Percentiles rank a stretch among this genome's conserved stretches.
These are phyloP conservation scores for Mortierella sp. DNA, from an alignment of 371 early-diverging fungal genomes.

Conservation along the genomic window DNA sequence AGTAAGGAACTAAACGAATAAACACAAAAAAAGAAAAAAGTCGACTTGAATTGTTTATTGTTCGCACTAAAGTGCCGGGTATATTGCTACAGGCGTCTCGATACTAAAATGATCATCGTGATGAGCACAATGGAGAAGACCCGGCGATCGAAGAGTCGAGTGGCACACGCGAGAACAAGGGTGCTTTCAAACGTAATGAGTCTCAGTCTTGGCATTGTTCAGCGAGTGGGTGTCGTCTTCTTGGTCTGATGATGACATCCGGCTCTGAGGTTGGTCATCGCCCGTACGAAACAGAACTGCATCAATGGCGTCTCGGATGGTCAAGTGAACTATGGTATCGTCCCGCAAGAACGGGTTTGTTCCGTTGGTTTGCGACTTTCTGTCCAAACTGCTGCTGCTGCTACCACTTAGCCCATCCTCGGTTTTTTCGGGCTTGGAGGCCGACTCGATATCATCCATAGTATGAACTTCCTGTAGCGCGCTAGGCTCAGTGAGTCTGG, in stretches of 20 bases:
- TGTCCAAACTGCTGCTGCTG: background rate
- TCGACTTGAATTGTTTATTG: background rate
- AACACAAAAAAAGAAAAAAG: constrained; percentile 1
- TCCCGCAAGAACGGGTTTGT: constrained; percentile 42
- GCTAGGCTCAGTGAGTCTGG: constrained; percentile 47
- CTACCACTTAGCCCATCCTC: background rate
- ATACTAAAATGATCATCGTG: too few relatives aligned
- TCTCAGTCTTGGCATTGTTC: constrained; percentile 16
- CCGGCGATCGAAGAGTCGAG: too few relatives aligned
- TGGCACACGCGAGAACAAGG: too few relatives aligned
- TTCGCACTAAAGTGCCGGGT: background rate
- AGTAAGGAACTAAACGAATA: constrained; percentile 4
- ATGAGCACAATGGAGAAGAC: too few relatives aligned
- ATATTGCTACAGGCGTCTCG: too few relatives aligned
- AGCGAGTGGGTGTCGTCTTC: background rate
- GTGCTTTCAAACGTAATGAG: constrained; percentile 19
- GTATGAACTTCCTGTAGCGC: constrained; percentile 32
- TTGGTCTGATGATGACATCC: background rate
- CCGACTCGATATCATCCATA: constrained; percentile 10
- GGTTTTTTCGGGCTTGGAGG: background rate
- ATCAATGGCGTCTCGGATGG: constrained; percentile 48
- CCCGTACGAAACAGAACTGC: constrained; percentile 25
- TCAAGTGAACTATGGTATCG: constrained; percentile 44
- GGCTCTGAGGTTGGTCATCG: background rate
- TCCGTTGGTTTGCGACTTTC: background rate